Evolutionary conservation across 2,329 filamentous ascomycete species (phyloP).

Genomic region (Fusarium sp.): DNA sequence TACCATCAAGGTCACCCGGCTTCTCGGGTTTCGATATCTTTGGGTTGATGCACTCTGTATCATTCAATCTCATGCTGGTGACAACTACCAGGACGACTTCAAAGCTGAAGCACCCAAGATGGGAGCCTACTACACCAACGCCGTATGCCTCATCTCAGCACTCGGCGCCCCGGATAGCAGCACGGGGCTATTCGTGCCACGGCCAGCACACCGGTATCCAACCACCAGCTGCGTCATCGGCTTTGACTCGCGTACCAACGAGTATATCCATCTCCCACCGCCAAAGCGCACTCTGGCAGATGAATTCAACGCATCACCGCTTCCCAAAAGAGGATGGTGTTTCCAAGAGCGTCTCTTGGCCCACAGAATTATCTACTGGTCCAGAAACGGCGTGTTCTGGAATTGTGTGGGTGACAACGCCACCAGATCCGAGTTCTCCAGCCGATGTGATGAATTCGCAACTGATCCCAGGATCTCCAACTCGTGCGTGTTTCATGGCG

Average conservation of each 20-base stretch:
- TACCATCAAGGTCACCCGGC: neutral
- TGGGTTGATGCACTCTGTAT: slow-evolving; percentile 12
- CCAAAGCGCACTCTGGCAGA: neutral
- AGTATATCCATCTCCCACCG: neutral
- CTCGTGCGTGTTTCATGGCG: neutral
- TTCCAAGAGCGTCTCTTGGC: neutral
- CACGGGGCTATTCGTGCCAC: slow-evolving; percentile 3
- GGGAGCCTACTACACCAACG: slow-evolving; percentile 16
- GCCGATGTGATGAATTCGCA: neutral
- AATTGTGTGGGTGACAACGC: neutral
- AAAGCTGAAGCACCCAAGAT: slow-evolving; percentile 4
- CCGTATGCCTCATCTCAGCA: slow-evolving; percentile 3
- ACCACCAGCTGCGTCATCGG: neutral
- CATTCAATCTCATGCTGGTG: neutral
- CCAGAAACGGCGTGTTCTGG: neutral
- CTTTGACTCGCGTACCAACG: neutral
- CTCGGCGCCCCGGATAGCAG: neutral
- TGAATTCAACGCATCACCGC: neutral
- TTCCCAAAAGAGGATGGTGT: slow-evolving; percentile 2
- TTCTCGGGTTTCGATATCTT: slow-evolving; percentile 2
- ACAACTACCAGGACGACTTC: neutral
- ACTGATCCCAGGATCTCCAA: neutral
- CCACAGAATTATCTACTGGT: neutral
- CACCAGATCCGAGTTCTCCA: neutral
- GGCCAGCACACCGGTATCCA: neutral